Evolutionary conservation across 768 basidiomycete species (phyloP).

Genomic region (Tulasnella sp.): DNA sequence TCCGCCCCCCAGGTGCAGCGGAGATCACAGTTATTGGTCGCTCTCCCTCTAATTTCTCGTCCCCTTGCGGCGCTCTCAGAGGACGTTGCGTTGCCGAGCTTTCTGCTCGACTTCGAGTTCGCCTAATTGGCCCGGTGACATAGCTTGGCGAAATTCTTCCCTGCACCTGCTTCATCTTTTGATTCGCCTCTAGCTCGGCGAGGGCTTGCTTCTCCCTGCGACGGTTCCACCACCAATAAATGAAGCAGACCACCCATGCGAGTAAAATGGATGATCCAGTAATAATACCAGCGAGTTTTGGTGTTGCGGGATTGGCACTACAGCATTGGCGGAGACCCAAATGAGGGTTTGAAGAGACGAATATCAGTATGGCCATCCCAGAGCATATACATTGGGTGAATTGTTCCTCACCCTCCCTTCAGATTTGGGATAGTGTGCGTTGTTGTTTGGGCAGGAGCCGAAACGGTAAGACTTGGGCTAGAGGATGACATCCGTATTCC

Average conservation of each 20-base stretch:
- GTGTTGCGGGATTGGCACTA: constrained; percentile 31
- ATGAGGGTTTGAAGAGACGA: not conserved
- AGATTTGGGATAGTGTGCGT: constrained; percentile 28
- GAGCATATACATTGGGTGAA: not conserved
- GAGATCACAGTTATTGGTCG: not conserved
- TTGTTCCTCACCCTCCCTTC: constrained; percentile 26
- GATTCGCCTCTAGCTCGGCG: constrained; percentile 22
- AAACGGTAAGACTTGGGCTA: constrained; percentile 9
- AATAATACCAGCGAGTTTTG: constrained; percentile 30
- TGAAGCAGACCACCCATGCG: constrained; percentile 30
- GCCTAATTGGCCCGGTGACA: constrained; percentile 1
- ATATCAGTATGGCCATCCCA: not conserved
- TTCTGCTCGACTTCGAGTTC: not conserved
- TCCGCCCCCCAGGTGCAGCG: not conserved
- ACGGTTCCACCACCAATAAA: constrained; percentile 32
- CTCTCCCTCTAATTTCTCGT: not conserved
- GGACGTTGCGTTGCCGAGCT: not conserved
- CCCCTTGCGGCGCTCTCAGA: not conserved
- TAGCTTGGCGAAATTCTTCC: not conserved
- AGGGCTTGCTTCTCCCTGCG: constrained; percentile 24
- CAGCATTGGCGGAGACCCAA: not conserved
- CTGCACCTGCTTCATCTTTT: not conserved
- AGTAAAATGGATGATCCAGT: constrained; percentile 24
- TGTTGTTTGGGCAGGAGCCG: constrained; percentile 21
- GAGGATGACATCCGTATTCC: not conserved